These are phyloP conservation scores for Pelargonium citronellum DNA, from an alignment of 441 rosid genomes.

Conservation along the genomic window DNA sequence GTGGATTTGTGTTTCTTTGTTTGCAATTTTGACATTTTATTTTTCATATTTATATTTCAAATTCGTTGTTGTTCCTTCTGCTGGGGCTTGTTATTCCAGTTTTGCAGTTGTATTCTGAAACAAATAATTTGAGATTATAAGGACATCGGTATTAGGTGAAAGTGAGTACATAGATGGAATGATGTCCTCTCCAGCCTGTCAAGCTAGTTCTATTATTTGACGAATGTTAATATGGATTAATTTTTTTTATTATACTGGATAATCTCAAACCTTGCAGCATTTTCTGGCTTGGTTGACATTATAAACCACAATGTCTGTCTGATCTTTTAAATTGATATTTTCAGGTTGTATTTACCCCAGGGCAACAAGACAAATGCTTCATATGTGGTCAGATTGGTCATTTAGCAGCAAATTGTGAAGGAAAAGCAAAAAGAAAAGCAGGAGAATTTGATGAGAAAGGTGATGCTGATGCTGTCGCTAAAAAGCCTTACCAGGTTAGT, in stretches of 20 bases:
- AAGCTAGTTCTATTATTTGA: not conserved
- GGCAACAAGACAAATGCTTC: conserved; percentile 90
- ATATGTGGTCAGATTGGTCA: conserved; percentile 95
- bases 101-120: not conserved
- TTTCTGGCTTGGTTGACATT: not conserved
- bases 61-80: not conserved
- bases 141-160: not conserved
- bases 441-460: conserved; percentile 96
- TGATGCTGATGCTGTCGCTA: conserved; percentile 52
- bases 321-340: conserved; percentile 20
- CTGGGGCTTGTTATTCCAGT: not conserved
- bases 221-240: not conserved
- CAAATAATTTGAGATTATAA: not conserved
- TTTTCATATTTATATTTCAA: not conserved
- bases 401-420: conserved; percentile 79
- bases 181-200: not conserved
- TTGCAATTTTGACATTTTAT: not conserved
- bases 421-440: conserved; percentile 76
- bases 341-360: conserved; percentile 85
- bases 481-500: conserved; percentile 88
- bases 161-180: not conserved
- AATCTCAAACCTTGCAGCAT: not conserved
- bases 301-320: not conserved
- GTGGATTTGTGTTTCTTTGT: not conserved
- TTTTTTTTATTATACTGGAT: not conserved